phyloP scores from a whole-genome alignment of 495 filamentous ascomycete species.

The Evansstolkia leycettana region DNA sequence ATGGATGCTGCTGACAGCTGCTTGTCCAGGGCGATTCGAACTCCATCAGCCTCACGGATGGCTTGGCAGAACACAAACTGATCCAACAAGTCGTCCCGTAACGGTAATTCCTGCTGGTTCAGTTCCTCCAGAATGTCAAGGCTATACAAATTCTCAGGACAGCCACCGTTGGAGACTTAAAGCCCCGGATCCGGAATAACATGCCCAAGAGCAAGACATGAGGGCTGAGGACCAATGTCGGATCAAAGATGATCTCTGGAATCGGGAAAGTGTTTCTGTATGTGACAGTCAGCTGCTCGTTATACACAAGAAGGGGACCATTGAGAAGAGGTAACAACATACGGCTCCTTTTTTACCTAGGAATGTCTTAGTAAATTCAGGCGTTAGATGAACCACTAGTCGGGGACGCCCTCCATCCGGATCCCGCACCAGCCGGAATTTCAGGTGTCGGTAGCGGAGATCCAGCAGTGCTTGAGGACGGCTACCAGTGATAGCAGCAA shows the following conservation, averaged over 20 bases:
- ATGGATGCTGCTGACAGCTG: slow-evolving; percentile 6
- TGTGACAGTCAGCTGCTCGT: neutral
- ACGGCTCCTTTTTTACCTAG: slow-evolving; percentile 20
- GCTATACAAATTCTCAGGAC: slow-evolving; percentile 17
- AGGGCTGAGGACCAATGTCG: slow-evolving; percentile 13
- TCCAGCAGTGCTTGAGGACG: slow-evolving; percentile 18
- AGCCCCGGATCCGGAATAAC: slow-evolving; percentile 17
- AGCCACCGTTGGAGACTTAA: slow-evolving; percentile 12
- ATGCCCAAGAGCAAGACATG: slow-evolving; percentile 14
- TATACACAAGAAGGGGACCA: too few species aligned
- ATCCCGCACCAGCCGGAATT: slow-evolving; percentile 19
- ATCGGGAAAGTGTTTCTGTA: slow-evolving; percentile 19
- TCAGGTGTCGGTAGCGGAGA: slow-evolving; percentile 15
- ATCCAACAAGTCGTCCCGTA: slow-evolving; percentile 16
- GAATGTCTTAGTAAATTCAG: slow-evolving; percentile 22
- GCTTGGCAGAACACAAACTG: slow-evolving; percentile 11
- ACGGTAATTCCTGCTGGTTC: slow-evolving; percentile 15
- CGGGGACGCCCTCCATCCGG: slow-evolving; percentile 12
- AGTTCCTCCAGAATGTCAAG: slow-evolving; percentile 16
- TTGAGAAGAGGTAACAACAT: slow-evolving; percentile 7
- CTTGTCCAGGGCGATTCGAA: slow-evolving; percentile 7
- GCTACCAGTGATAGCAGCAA: slow-evolving; percentile 22
- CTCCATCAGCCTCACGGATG: slow-evolving; percentile 5
- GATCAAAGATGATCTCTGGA: slow-evolving; percentile 21
- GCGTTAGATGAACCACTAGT: slow-evolving; percentile 20